phyloP scores from a whole-genome alignment of 257 asterid genomes.

The Prunella vulgaris region DNA sequence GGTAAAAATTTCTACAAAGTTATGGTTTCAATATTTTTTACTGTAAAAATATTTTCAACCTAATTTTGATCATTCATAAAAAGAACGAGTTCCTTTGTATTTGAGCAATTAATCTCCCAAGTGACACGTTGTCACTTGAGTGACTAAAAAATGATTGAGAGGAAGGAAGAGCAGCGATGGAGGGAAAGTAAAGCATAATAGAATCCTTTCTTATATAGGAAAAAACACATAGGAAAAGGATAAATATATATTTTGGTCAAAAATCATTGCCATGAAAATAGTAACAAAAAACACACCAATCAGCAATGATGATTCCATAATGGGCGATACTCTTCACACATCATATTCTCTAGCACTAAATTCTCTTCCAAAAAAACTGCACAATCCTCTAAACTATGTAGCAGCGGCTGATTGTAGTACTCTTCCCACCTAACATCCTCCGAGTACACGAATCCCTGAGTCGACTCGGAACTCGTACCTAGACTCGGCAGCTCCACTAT shows the following conservation, averaged over 20 bases:
- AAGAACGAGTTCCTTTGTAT: no score
- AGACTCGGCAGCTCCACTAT: conserved; percentile 65
- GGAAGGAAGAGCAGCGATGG: no score
- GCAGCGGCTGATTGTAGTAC: conserved; percentile 33
- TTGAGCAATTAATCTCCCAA: no score
- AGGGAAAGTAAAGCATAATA: background rate
- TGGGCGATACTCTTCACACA: conserved; percentile 32
- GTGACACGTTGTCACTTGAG: no score
- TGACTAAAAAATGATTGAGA: no score
- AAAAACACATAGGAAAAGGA: background rate
- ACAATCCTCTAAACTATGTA: conserved; percentile 35
- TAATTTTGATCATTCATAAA: no score
- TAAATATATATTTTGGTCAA: background rate
- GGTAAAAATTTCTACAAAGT: no score
- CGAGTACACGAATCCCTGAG: conserved; percentile 16
- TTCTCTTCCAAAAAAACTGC: conserved; percentile 40
- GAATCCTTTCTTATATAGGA: background rate
- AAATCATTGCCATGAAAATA: background rate
- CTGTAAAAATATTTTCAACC: no score
- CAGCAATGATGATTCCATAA: conserved; percentile 40
- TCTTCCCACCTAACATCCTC: conserved; percentile 44
- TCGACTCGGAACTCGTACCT: conserved; percentile 37
- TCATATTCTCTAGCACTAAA: conserved; percentile 25
- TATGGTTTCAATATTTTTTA: no score
- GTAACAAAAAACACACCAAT: conserved; percentile 6